phyloP scores from a whole-genome alignment of 1,139 yeast genomes.

The Yamadazyma spencermartinsiae region DNA sequence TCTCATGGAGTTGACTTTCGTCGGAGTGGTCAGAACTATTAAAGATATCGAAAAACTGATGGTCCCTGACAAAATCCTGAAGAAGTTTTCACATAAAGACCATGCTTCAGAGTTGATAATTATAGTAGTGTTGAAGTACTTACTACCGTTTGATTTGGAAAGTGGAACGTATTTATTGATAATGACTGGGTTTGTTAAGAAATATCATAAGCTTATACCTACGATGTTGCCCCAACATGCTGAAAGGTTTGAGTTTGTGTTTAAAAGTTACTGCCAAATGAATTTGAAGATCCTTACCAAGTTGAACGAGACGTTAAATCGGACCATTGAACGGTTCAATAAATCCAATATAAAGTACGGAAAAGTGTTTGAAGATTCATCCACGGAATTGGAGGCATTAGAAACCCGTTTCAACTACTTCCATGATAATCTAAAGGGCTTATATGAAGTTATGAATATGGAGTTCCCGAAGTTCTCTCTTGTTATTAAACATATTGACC shows the following conservation, averaged over 20 bases:
- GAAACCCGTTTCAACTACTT: slow-evolving; percentile 46
- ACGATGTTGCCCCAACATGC: slow-evolving; percentile 15
- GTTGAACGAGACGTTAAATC: slow-evolving; percentile 34
- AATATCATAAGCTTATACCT: slow-evolving; percentile 30
- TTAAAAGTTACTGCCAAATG: slow-evolving; percentile 49
- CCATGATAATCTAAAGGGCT: slow-evolving; percentile 38
- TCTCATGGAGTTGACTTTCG: slow-evolving; percentile 60
- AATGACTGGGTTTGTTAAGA: slow-evolving; percentile 52
- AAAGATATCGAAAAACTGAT: slow-evolving; percentile 32
- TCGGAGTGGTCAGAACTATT: slow-evolving; percentile 54
- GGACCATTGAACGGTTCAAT: slow-evolving; percentile 42
- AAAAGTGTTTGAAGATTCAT: slow-evolving; percentile 53
- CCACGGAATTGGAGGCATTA: slow-evolving; percentile 40
- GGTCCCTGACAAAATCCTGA: slow-evolving; percentile 24
- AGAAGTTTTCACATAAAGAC: slow-evolving; percentile 19
- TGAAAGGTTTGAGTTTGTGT: slow-evolving; percentile 29
- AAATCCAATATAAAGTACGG: slow-evolving; percentile 69
- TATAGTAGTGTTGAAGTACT: slow-evolving; percentile 52
- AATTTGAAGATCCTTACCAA: slow-evolving; percentile 38
- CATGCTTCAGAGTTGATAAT: slow-evolving; percentile 38
- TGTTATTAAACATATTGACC: slow-evolving; percentile 19
- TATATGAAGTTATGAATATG: slow-evolving; percentile 43
- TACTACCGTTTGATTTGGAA: slow-evolving; percentile 49
- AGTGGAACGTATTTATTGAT: slow-evolving; percentile 48
- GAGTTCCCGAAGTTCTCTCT: slow-evolving; percentile 31